Evolutionary conservation across 192 early-diverging fungal genomes (phyloP).

Genomic region (Rhizophlyctis rosea): DNA sequence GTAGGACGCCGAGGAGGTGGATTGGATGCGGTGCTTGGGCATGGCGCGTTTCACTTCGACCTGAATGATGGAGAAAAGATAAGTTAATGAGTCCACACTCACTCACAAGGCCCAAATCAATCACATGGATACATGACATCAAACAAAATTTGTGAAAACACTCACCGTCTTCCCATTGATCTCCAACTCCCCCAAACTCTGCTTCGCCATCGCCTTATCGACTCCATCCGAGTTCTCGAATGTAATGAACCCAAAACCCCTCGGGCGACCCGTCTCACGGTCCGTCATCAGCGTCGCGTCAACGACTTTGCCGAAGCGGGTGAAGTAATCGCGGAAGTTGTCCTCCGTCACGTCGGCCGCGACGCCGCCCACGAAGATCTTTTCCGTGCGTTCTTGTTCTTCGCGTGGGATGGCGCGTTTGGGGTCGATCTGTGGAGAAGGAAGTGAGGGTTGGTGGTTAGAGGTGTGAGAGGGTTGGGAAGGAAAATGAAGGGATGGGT

Average conservation of each 20-base stretch:
- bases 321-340: constrained; percentile 81
- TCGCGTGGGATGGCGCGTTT: constrained; percentile 70
- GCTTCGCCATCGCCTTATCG: constrained; percentile 65
- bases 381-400: constrained; percentile 76
- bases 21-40: constrained; percentile 49
- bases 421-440: constrained; percentile 62
- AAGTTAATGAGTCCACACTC: neutral
- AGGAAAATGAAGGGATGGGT: too few species aligned
- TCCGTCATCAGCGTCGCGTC: constrained; percentile 87
- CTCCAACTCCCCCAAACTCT: constrained; percentile 50
- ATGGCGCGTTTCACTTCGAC: constrained; percentile 70
- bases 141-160: neutral
- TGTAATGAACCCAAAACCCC: constrained; percentile 94
- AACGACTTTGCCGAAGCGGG: constrained; percentile 76
- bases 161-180: constrained; percentile 70
- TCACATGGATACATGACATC: neutral
- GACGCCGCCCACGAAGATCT: constrained; percentile 93
- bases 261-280: constrained; percentile 77
- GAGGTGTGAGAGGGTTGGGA: too few species aligned
- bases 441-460: constrained; percentile 5
- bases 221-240: constrained; percentile 75
- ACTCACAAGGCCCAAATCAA: neutral
- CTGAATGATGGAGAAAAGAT: constrained; percentile 24
- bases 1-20: neutral
- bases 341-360: constrained; percentile 82